phyloP scores from a whole-genome alignment of 78 protist species.

The Guillardia theta region DNA sequence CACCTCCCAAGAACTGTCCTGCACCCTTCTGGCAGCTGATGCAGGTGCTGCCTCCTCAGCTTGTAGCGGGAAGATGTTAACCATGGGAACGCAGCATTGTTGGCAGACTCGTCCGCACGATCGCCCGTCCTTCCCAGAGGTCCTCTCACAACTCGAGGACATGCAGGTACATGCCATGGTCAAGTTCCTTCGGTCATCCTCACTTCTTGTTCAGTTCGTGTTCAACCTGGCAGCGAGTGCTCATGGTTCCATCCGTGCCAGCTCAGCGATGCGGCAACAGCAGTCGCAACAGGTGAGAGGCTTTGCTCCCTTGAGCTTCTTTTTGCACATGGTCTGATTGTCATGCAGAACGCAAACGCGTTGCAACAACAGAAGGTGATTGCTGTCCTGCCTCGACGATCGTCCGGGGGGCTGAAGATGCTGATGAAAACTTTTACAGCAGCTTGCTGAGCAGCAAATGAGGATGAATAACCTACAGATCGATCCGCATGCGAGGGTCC shows the following conservation, averaged over 20 bases:
- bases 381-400: neutral
- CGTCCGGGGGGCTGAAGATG: neutral
- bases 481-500: too few species aligned
- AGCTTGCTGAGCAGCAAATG: too few species aligned
- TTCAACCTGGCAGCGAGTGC: neutral
- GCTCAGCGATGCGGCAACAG: neutral
- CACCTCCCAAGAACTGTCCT: neutral
- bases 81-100: too few species aligned
- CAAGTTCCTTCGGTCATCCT: too few species aligned
- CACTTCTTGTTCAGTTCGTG: too few species aligned
- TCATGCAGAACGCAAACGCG: neutral
- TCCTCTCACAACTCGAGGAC: neutral
- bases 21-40: neutral
- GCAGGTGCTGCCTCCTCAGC: too few species aligned
- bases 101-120: neutral
- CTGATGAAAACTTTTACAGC: too few species aligned
- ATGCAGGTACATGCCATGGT: too few species aligned
- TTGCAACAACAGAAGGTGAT: neutral
- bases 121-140: slow-evolving; percentile 1
- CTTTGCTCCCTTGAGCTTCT: neutral
- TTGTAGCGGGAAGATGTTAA: too few species aligned
- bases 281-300: too few species aligned
- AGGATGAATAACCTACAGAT: too few species aligned
- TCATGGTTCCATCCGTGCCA: neutral
- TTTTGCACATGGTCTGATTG: neutral